phyloP scores from a whole-genome alignment of 768 basidiomycete species.

The Lactarius hengduanensis region DNA sequence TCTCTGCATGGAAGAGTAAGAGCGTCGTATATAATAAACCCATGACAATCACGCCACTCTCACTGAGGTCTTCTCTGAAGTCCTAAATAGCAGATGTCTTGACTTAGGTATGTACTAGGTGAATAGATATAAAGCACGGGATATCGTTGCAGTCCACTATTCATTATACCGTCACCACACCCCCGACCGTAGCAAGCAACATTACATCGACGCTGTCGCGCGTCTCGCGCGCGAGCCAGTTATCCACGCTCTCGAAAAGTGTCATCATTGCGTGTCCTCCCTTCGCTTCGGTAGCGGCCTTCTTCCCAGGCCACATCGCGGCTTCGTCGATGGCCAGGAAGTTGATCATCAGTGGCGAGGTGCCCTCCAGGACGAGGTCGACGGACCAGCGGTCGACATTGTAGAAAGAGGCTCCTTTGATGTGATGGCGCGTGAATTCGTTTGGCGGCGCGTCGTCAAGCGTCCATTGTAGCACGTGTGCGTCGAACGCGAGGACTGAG shows the following conservation, averaged over 20 bases:
- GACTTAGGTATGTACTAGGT: not conserved
- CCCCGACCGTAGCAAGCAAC: constrained; percentile 70
- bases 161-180: constrained; percentile 45
- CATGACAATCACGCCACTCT: too few species aligned
- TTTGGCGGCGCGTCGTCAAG: constrained; percentile 76
- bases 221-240: constrained; percentile 66
- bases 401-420: constrained; percentile 91
- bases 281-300: constrained; percentile 43
- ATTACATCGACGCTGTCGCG: constrained; percentile 64
- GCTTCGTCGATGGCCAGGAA: constrained; percentile 83
- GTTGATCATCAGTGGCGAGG: constrained; percentile 45
- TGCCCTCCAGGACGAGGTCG: constrained; percentile 60
- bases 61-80: too few species aligned
- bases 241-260: constrained; percentile 72
- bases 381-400: constrained; percentile 71
- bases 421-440: constrained; percentile 76
- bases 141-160: not conserved
- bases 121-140: constrained; percentile 1
- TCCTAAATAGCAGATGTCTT: not conserved
- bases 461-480: constrained; percentile 83
- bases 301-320: constrained; percentile 79
- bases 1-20: too few species aligned
- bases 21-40: too few species aligned
- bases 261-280: constrained; percentile 59
- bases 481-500: constrained; percentile 84